A percentile compares a stretch with the other conserved stretches of the same genome.
These are phyloP conservation scores for Protomyces pachydermus DNA, from an alignment of 1,139 yeast species.

Conservation along the genomic window DNA sequence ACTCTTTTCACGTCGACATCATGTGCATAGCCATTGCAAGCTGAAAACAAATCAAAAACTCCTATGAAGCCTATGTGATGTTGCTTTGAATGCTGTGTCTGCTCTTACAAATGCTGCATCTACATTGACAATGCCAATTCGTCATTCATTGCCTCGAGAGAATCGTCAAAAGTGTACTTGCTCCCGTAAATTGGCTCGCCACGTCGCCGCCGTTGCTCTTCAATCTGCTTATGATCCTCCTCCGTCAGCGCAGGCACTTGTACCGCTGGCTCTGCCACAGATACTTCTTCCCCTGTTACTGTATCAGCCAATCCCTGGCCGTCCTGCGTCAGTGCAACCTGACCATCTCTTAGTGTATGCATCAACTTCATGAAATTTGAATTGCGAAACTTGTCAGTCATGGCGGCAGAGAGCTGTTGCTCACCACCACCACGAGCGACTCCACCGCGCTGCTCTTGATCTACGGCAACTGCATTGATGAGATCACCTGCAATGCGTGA, in stretches of 20 bases:
- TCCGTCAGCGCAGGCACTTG: neutral
- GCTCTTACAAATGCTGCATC: neutral
- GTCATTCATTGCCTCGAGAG: neutral
- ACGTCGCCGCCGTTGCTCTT: neutral
- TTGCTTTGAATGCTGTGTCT: neutral
- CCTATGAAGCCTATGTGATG: neutral
- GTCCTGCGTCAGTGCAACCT: constrained; percentile 38
- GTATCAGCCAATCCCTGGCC: neutral
- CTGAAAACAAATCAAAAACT: neutral
- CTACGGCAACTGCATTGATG: constrained; percentile 5
- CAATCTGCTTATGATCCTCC: neutral
- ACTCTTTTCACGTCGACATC: neutral
- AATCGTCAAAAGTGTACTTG: neutral
- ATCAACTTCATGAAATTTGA: constrained; percentile 43
- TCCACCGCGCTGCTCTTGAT: constrained; percentile 8
- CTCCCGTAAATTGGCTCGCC: neutral
- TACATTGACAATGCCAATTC: neutral
- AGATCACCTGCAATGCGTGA: constrained; percentile 18
- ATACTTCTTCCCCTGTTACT: neutral
- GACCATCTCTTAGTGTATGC: constrained; percentile 40
- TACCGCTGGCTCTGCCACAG: neutral
- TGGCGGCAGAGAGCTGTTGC: neutral
- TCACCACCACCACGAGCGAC: neutral
- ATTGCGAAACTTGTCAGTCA: constrained; percentile 39
- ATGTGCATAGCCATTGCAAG: neutral